Evolutionary conservation across 345 rosid species (phyloP), one percentile per base, ranked within the genome.

Genomic region (Linum tenue): DNA sequence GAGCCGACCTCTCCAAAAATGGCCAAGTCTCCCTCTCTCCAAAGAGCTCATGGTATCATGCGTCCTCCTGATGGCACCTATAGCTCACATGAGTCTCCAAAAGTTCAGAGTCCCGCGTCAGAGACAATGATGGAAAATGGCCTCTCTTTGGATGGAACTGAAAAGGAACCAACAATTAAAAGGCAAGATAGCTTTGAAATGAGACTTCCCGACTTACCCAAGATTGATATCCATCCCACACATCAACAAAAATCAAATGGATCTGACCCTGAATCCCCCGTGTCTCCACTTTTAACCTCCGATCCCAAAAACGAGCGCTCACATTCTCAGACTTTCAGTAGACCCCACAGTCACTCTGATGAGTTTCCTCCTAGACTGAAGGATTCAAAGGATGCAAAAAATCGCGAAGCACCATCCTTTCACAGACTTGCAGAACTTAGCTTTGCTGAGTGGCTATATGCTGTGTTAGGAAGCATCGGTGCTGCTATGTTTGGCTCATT

Each of bases 181-280:
- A 89, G 97, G 80, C 99, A 95, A 78, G 99, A 95, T 75, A 95
- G 99, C 79, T 95, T 95, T 43, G 99, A 95, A 79, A 91, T 80
- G 92, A 77, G 88, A 73, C 79, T 95, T 39, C 99, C 99, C 15
- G 92, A 91, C 61, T 75, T 95, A 70, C 99, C 95, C 40, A 95
- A 89, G 83, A 80, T 95, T 75, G 97, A 91, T 79, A 86, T 95
- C 66, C 88, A 80, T 64, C 70, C 91, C 64, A 79, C 78, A 59
- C 77, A 88, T 64, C 79, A 67, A 62, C 89, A 85, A 74, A 78
- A 73, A 73, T 74, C 89, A 66, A 87, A 87, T 70, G 96, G 89
- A 67, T 90, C 98, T 39, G 97, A 89, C 67, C 99, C 99, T 15
- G 99, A 95, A 81, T 95, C 97, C 70, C 99, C 99, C 67, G 90